These are phyloP conservation scores for Botryosphaeria dothidea DNA, from an alignment of 2,329 filamentous ascomycete species.

Conservation along the genomic window DNA sequence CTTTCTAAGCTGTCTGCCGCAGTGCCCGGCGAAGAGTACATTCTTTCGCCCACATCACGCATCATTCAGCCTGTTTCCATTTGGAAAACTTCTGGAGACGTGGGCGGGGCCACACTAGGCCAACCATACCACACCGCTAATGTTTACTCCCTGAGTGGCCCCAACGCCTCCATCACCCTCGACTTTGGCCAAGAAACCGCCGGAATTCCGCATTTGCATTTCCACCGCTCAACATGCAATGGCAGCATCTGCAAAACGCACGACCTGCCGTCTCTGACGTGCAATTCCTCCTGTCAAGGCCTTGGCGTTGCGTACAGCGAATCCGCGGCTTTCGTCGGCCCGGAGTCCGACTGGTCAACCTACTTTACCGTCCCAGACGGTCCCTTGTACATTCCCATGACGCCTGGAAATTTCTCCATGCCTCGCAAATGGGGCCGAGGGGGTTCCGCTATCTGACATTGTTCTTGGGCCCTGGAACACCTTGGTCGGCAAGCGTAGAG, in stretches of 20 bases:
- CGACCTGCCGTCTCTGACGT: background rate
- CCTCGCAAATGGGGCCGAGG: constrained; percentile 48
- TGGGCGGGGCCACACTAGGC: background rate
- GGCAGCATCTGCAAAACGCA: background rate
- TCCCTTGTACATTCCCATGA: constrained; percentile 47
- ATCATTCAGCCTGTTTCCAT: background rate
- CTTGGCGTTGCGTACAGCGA: background rate
- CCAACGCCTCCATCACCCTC: background rate
- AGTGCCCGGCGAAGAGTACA: background rate
- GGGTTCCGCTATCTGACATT: constrained; percentile 55
- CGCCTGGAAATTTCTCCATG: constrained; percentile 41
- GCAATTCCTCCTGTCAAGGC: background rate
- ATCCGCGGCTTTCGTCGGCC: constrained; percentile 30
- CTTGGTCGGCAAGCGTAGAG: background rate
- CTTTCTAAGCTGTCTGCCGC: background rate
- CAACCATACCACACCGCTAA: background rate
- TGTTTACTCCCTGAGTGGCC: background rate
- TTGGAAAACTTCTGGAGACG: background rate
- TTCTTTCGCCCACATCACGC: background rate
- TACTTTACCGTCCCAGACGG: constrained; percentile 44
- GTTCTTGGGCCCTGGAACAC: constrained; percentile 37
- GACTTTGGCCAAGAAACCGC: background rate
- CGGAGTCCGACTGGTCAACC: constrained; percentile 42
- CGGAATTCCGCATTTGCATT: background rate
- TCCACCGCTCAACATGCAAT: background rate